These are phyloP conservation scores for Mucor lusitanicus DNA, from an alignment of 371 early-diverging fungal genomes.

Conservation along the genomic window DNA sequence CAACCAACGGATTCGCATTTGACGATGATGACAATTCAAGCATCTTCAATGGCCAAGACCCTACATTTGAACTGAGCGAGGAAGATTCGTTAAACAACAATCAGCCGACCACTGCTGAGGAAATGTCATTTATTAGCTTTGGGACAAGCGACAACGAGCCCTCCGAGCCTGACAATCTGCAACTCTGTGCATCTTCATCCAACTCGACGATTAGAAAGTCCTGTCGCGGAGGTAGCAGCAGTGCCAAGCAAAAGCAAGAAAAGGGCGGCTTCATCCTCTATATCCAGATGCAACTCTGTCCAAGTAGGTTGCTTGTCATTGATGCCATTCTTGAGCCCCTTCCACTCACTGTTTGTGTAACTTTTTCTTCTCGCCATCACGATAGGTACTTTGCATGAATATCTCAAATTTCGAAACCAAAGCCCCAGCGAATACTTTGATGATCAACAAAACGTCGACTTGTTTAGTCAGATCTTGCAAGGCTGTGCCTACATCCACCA, in stretches of 20 bases:
- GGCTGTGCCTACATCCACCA: constrained; percentile 78
- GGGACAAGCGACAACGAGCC: constrained; percentile 1
- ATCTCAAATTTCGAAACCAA: constrained; percentile 41
- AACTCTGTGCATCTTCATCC: background rate
- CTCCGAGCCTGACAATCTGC: background rate
- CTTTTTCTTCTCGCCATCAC: background rate
- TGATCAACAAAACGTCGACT: constrained; percentile 45
- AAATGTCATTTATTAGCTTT: background rate
- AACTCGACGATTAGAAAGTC: background rate
- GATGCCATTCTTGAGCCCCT: background rate
- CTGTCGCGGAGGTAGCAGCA: background rate
- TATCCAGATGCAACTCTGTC: constrained; percentile 88
- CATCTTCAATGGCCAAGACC: constrained; percentile 20
- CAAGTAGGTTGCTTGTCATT: constrained; percentile 38
- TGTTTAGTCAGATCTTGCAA: constrained; percentile 58
- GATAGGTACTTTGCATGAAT: constrained; percentile 45
- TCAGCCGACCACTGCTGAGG: background rate
- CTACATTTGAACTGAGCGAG: constrained; percentile 15
- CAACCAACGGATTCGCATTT: background rate
- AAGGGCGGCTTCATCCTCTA: constrained; percentile 59
- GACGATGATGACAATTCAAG: constrained; percentile 3
- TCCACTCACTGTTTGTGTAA: background rate
- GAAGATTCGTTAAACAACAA: background rate
- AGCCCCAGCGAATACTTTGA: constrained; percentile 26
- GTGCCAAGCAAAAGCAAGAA: constrained; percentile 2